Percentiles rank a stretch among this genome's conserved stretches.
Conservation (phyloP, 2,329 filamentous ascomycete genomes). For the Aspergillus sp. region DNA sequence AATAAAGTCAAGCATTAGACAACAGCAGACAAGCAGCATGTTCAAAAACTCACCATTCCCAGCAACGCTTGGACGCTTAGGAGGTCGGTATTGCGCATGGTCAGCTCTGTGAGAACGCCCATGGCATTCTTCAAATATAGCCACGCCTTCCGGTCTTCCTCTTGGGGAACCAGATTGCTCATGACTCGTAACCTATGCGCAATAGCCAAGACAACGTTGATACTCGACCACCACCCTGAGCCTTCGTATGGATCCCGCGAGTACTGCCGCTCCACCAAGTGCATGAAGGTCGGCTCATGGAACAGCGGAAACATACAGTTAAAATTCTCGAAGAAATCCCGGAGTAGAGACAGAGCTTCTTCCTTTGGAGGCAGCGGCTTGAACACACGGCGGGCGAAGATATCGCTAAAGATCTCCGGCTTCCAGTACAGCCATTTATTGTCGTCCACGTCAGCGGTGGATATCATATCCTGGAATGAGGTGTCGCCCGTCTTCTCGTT, state of each 20-base stretch:
- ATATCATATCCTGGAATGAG: slow-evolving; percentile 92
- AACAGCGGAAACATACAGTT: slow-evolving; percentile 98
- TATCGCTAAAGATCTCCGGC: slow-evolving; percentile 88
- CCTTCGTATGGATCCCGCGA: slow-evolving; percentile 86
- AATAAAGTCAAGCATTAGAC: slow-evolving; percentile 6
- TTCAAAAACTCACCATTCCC: slow-evolving; percentile 56
- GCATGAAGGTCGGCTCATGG: slow-evolving; percentile 97
- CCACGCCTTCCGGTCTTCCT: slow-evolving; percentile 93
- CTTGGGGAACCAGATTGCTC: slow-evolving; percentile 82
- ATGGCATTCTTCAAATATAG: slow-evolving; percentile 93
- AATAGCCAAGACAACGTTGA: slow-evolving; percentile 91
- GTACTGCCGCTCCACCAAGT: slow-evolving; percentile 88
- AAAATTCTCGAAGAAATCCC: slow-evolving; percentile 96
- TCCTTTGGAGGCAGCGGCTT: slow-evolving; percentile 71
- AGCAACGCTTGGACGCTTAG: slow-evolving; percentile 88
- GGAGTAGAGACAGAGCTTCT: slow-evolving; percentile 79
- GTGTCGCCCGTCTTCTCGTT: slow-evolving; percentile 95
- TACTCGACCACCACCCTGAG: slow-evolving; percentile 95
- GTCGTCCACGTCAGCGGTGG: slow-evolving; percentile 79
- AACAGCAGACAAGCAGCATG: not conserved
- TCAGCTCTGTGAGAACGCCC: slow-evolving; percentile 82
- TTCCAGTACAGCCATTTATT: slow-evolving; percentile 98
- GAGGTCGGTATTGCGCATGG: slow-evolving; percentile 91
- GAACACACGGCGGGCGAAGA: slow-evolving; percentile 79
- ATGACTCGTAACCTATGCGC: slow-evolving; percentile 86